Conservation (phyloP, 2,329 filamentous ascomycete species). For the Aureobasidium sp. region DNA sequence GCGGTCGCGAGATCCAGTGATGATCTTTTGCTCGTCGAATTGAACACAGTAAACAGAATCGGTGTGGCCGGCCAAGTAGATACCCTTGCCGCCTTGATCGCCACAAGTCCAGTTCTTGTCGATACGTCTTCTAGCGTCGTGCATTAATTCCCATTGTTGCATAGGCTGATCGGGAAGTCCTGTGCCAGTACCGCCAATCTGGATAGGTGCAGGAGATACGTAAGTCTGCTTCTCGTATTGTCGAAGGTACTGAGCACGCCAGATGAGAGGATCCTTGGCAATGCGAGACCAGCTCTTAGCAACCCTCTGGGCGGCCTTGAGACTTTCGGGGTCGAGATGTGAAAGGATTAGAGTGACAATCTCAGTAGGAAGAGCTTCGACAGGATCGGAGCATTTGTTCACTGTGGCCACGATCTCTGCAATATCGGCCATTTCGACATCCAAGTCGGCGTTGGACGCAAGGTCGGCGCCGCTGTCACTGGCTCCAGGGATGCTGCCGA, state of each 20-base stretch:
- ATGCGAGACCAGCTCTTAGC: slow-evolving; percentile 51
- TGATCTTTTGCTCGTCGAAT: slow-evolving; percentile 96
- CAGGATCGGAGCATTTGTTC: slow-evolving; percentile 38
- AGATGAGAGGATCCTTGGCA: slow-evolving; percentile 52
- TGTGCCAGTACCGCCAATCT: slow-evolving; percentile 47
- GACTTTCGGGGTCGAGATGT: slow-evolving; percentile 51
- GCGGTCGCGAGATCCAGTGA: slow-evolving; percentile 90
- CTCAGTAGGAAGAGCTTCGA: slow-evolving; percentile 51
- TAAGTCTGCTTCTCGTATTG: slow-evolving; percentile 44
- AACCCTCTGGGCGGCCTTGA: slow-evolving; percentile 50
- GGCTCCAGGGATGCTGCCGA: slow-evolving; percentile 23
- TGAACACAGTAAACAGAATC: slow-evolving; percentile 98
- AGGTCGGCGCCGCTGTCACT: slow-evolving; percentile 33
- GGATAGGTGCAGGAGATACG: slow-evolving; percentile 38
- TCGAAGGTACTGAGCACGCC: slow-evolving; percentile 55
- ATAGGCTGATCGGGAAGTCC: slow-evolving; percentile 45
- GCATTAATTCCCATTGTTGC: slow-evolving; percentile 83
- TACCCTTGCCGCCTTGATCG: slow-evolving; percentile 63
- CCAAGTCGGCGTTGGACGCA: slow-evolving; percentile 28
- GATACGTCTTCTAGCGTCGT: slow-evolving; percentile 67
- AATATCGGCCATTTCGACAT: slow-evolving; percentile 23
- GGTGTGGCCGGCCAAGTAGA: slow-evolving; percentile 87
- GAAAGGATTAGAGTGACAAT: slow-evolving; percentile 53
- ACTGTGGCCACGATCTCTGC: slow-evolving; percentile 1
- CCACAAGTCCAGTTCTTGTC: slow-evolving; percentile 66